These are phyloP conservation scores for Geum urbanum DNA, from an alignment of 306 rosid genomes.

Conservation along the genomic window DNA sequence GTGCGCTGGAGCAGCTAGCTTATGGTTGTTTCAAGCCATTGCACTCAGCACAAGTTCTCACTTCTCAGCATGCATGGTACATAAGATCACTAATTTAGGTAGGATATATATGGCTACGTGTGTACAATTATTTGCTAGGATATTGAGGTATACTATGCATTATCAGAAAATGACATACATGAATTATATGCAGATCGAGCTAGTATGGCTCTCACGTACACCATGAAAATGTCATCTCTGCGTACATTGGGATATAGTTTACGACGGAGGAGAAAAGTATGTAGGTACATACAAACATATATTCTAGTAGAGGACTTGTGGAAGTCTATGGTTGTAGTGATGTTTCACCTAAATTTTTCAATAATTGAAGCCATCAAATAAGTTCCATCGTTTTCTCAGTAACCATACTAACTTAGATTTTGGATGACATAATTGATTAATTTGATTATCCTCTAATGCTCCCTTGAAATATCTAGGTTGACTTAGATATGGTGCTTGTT, in stretches of 20 bases:
- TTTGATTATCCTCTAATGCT: background rate
- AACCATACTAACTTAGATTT: conserved; percentile 7
- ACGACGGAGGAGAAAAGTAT: too few relatives aligned
- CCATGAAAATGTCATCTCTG: background rate
- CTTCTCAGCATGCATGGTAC: background rate
- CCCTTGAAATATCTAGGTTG: background rate
- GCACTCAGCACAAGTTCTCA: too few relatives aligned
- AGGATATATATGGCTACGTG: too few relatives aligned
- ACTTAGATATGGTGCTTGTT: background rate
- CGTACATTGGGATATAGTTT: too few relatives aligned
- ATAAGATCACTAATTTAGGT: too few relatives aligned
- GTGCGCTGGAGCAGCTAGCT: background rate
- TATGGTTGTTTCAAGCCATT: background rate
- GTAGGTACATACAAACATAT: too few relatives aligned
- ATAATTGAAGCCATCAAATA: background rate
- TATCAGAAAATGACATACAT: background rate
- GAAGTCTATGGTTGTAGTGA: conserved; percentile 5
- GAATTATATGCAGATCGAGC: background rate
- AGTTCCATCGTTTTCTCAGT: background rate
- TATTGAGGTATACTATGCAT: background rate
- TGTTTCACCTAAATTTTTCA: conserved; percentile 13
- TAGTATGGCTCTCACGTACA: background rate
- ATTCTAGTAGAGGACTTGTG: background rate
- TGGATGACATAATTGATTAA: background rate
- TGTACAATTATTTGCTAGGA: background rate